phyloP scores from a whole-genome alignment of 768 basidiomycete species.

The Grammothele lineata region DNA sequence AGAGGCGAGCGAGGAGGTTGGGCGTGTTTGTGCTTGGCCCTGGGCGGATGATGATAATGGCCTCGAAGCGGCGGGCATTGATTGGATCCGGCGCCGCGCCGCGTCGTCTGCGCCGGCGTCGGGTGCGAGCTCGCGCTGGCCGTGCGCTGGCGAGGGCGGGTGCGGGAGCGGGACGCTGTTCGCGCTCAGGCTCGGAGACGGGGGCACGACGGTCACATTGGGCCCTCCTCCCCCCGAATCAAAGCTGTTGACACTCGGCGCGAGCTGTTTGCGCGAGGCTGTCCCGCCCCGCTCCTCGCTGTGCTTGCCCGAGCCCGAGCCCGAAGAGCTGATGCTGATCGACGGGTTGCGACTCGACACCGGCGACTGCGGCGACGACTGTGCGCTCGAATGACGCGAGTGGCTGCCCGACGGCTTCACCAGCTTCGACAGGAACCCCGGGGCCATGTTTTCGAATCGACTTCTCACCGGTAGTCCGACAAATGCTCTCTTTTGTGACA shows the following conservation, averaged over 20 bases:
- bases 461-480: too few species aligned
- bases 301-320: conserved; percentile 3
- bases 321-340: conserved; percentile 9
- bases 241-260: conserved; percentile 6
- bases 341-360: conserved; percentile 16
- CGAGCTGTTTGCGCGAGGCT: background rate
- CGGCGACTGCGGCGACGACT: conserved; percentile 15
- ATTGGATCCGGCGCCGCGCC: conserved; percentile 10
- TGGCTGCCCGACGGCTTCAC: conserved; percentile 18
- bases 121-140: background rate
- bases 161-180: conserved; percentile 12
- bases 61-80: conserved; percentile 6
- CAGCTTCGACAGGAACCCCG: conserved; percentile 27
- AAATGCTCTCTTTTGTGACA: too few species aligned
- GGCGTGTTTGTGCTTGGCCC: conserved; percentile 2
- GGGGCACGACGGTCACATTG: conserved; percentile 31
- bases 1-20: background rate
- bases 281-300: background rate
- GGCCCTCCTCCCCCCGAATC: conserved; percentile 24
- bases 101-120: conserved; percentile 3
- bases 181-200: conserved; percentile 25
- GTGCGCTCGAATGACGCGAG: conserved; percentile 14
- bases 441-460: conserved; percentile 16
- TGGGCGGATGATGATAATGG: conserved; percentile 2
- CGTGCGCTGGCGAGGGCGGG: background rate